Base-by-base conservation (phyloP, 2,329 filamentous ascomycete genomes). In the Incumbomyces lentus region DNA sequence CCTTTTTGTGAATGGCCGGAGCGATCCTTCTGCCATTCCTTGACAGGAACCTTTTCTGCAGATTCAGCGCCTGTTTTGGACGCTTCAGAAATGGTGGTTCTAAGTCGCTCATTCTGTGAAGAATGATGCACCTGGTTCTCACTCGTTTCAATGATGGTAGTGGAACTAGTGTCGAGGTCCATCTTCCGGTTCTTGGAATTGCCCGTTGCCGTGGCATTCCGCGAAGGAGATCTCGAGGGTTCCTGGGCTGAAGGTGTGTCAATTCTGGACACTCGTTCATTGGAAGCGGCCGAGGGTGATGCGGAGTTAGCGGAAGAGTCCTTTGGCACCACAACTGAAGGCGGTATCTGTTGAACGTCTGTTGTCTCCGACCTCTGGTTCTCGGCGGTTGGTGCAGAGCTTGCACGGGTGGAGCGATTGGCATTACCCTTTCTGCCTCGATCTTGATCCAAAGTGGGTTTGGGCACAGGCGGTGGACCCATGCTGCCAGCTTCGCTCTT, bases 361-460 rank as follows among this genome's bases (percentile, higher is more conserved):
- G 57, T 52, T 49, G 61, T 67, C 29, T 59, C 58, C 12, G 64
- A 62, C 40, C 66, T 62, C 43, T 59, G 56, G 8, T 60, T 53
- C 39, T 61, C 64, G 22, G 63, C n/a, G 6, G 63, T 63, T 41
- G 67, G 63, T n/a, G 65, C 56, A 32, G 66, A 68, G 44, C 62
- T 62, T 18, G 65, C 65, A 39, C 65, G 64, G 43, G 52, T 54
- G 43, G 60, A 58, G 54, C 59, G 62, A 22, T 61, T 51, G 18
- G 46, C 51, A 26, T 49, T 54, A 13, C 48, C 32, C 43, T 44
- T 50, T 29, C 55, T 49, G 17, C 56, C 56, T 22, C 55, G 47
- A 40, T 58, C 54, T 40, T 57, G 52, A 44, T 57, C 55, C 34
- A 47, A 50, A 26, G 46, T 44, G 31, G 47, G 49, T 40, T 48